Conservation (phyloP, 371 early-diverging fungal genomes). For the Mucor mucedo region DNA sequence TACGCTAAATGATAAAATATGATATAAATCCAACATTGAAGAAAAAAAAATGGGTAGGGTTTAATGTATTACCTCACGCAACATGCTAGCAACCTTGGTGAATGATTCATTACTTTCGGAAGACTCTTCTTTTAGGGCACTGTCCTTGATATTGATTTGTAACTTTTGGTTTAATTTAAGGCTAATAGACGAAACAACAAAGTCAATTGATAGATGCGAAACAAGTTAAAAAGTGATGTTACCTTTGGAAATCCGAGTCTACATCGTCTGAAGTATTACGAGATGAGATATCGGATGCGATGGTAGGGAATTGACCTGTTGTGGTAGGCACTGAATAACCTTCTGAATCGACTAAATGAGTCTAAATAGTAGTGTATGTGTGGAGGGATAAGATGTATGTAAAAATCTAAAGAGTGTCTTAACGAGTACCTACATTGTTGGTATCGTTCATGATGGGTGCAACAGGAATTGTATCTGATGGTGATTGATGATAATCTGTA, state of each 20-base stretch:
- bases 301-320: constrained; percentile 2
- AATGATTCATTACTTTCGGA: constrained; percentile 18
- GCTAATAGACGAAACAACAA: not conserved
- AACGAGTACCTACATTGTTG: too few relatives aligned
- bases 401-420: not conserved
- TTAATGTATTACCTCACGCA: constrained; percentile 22
- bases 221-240: not conserved
- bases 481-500: not conserved
- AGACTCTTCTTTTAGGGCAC: constrained; percentile 15
- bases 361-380: not conserved
- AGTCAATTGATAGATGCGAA: not conserved
- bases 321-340: constrained; percentile 28
- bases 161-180: constrained; percentile 21
- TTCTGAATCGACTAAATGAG: constrained; percentile 22
- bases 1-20: constrained; percentile 7
- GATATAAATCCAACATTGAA: not conserved
- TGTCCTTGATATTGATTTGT: constrained; percentile 23
- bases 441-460: too few relatives aligned
- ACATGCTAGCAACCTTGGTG: constrained; percentile 23
- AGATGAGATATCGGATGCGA: constrained; percentile 20
- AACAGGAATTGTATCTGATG: not conserved
- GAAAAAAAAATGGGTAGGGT: too few relatives aligned
- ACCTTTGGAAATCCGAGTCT: constrained; percentile 23
- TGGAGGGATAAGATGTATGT: not conserved
- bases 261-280: constrained; percentile 22